Conservation (phyloP, 108 stramenopile species). For the Cyclotella kingstonii region DNA sequence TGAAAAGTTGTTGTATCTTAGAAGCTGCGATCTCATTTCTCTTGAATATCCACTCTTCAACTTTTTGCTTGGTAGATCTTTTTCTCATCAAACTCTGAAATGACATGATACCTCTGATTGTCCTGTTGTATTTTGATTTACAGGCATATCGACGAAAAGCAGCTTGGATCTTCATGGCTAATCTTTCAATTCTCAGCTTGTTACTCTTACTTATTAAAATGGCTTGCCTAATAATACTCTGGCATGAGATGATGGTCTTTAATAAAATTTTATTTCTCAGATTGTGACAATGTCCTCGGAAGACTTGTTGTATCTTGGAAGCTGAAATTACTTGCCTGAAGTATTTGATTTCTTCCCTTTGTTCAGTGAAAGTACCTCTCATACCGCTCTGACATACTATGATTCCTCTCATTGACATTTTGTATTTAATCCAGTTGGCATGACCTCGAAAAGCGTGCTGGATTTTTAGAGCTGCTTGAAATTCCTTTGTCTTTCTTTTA, state of each 20-base stretch:
- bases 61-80: not conserved
- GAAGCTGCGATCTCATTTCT: not conserved
- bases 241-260: not conserved
- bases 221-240: not conserved
- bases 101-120: not conserved
- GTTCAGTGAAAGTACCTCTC: not conserved
- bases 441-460: not conserved
- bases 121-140: no score
- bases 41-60: not conserved
- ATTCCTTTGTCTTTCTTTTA: not conserved
- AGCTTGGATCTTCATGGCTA: not conserved
- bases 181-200: not conserved
- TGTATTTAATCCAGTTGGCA: not conserved
- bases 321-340: not conserved
- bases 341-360: not conserved
- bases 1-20: not conserved
- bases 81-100: constrained; percentile 2
- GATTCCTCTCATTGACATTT: not conserved
- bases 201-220: not conserved
- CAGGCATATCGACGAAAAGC: not conserved
- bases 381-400: not conserved
- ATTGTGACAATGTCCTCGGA: not conserved
- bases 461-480: not conserved
- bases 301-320: not conserved
- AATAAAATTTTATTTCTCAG: not conserved